Percentiles rank a stretch among this genome's conserved stretches.
phyloP scores from a whole-genome alignment of 2,329 filamentous ascomycete species.

The Cladosporium oxysporum region DNA sequence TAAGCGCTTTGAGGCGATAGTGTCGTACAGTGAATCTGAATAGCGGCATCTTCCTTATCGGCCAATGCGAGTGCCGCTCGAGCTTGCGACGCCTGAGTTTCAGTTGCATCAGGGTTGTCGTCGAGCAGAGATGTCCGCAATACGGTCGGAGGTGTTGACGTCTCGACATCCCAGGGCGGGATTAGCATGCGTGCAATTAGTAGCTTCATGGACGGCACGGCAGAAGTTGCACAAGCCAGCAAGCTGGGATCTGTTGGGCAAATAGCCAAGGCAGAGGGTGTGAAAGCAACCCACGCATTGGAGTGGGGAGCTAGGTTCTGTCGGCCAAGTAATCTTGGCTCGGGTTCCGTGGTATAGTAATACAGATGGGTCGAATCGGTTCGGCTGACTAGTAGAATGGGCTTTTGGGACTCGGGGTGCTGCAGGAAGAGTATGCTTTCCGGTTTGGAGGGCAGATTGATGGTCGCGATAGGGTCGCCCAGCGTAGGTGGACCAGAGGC shows the following conservation, averaged over 20 bases:
- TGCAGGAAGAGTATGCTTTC: slow-evolving; percentile 58
- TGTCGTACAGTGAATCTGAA: slow-evolving; percentile 60
- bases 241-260: slow-evolving; percentile 57
- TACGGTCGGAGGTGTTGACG: slow-evolving; percentile 22
- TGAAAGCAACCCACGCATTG: slow-evolving; percentile 65
- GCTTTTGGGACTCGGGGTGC: slow-evolving; percentile 49
- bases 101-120: slow-evolving; percentile 25
- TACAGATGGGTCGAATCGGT: slow-evolving; percentile 61
- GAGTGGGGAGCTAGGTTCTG: slow-evolving; percentile 65
- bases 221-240: slow-evolving; percentile 61
- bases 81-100: slow-evolving; percentile 55
- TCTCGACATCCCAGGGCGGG: slow-evolving; percentile 38
- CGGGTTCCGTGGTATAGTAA: slow-evolving; percentile 50
- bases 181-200: slow-evolving; percentile 60
- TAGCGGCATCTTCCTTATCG: slow-evolving; percentile 60
- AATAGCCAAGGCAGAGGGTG: slow-evolving; percentile 58
- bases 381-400: slow-evolving; percentile 56
- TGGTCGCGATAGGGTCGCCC: slow-evolving; percentile 44
- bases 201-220: slow-evolving; percentile 63
- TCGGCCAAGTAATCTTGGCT: slow-evolving; percentile 51
- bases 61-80: slow-evolving; percentile 53
- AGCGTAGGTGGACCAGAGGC: slow-evolving; percentile 34
- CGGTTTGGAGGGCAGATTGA: slow-evolving; percentile 55
- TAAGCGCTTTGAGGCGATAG: slow-evolving; percentile 65
- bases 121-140: slow-evolving; percentile 30